Evolutionary conservation across 371 early-diverging fungal genomes (phyloP).

Genomic region (Mucor indicus): DNA sequence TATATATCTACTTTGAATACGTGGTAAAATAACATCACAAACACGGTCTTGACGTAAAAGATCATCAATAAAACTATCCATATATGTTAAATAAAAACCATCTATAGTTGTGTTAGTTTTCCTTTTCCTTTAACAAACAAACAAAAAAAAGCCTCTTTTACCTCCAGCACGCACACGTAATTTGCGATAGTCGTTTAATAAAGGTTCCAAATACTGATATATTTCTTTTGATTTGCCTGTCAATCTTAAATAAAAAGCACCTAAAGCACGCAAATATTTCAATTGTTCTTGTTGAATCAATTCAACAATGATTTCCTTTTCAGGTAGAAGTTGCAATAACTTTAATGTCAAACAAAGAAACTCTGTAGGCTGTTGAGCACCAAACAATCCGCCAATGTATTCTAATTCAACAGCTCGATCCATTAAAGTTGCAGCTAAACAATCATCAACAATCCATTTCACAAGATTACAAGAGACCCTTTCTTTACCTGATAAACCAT

Average conservation of each 20-base stretch:
- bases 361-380: slow-evolving; percentile 83
- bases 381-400: slow-evolving; percentile 85
- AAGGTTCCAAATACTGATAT: slow-evolving; percentile 83
- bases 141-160: slow-evolving; percentile 34
- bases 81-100: slow-evolving; percentile 62
- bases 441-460: neutral
- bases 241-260: slow-evolving; percentile 85
- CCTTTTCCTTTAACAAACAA: slow-evolving; percentile 19
- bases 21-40: slow-evolving; percentile 88
- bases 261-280: slow-evolving; percentile 89
- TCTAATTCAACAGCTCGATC: slow-evolving; percentile 83
- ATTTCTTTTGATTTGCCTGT: slow-evolving; percentile 75
- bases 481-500: slow-evolving; percentile 79
- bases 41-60: slow-evolving; percentile 78
- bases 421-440: slow-evolving; percentile 79
- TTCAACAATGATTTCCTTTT: slow-evolving; percentile 78
- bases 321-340: slow-evolving; percentile 89
- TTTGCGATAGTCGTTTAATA: slow-evolving; percentile 85
- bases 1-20: slow-evolving; percentile 71
- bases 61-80: slow-evolving; percentile 92
- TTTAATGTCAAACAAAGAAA: slow-evolving; percentile 89
- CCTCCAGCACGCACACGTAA: slow-evolving; percentile 62
- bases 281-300: slow-evolving; percentile 74
- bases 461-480: too few species aligned
- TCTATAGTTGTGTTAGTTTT: slow-evolving; percentile 56